Evolutionary conservation across 139 green algal species (phyloP), one percentile per base, ranked within the genome.

Genomic region (Coccomyxa sp.): DNA sequence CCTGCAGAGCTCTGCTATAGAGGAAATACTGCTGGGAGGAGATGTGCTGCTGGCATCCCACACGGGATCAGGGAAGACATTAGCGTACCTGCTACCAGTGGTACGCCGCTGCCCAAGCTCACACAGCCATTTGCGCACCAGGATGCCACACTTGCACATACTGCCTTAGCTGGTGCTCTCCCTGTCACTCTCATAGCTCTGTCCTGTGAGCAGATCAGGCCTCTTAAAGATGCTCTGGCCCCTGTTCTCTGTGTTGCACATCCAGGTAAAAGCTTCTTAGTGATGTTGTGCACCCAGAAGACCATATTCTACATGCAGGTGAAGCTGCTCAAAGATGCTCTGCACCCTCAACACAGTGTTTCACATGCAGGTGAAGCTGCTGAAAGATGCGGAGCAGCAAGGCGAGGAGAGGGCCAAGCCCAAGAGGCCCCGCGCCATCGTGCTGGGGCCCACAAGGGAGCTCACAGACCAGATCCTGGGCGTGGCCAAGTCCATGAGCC

Each of bases 51-150:
- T 98, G 22, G 93, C 92, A 5, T 98, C 94, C 0, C 95, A 99
- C 82, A 99, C 95, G 18, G 95, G 95, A 22, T 94, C 86, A 22
- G 95, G 95, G 50, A 98, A 99, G 79, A 99, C 95, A 0, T 85
- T 98, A 16, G 93, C 93, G 0, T 99, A 98, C 88, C 91, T 98
- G n/a, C 87, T 98, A 41, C 95, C 95, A 2, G 58, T 98, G 39
- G 90, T 97, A 79, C 77, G 75, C 74, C 41, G 31, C 69, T 58
- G 14, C 44, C 44, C 44, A 12, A 58, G 16, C 12, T 58, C 16
- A 16, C 44, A 58, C 16, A 58, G 44, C 44, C 16, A 12, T 58
- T 12, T 40, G 1, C 68, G 37, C 22, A 35, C 8, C 10, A 36
- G 2, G 7, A 22, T 64, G n/a, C 8, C 72, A 39, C 31, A 41